Evolutionary conservation across 345 rosid genomes (phyloP).

Genomic region (Eucalyptus curtisii): DNA sequence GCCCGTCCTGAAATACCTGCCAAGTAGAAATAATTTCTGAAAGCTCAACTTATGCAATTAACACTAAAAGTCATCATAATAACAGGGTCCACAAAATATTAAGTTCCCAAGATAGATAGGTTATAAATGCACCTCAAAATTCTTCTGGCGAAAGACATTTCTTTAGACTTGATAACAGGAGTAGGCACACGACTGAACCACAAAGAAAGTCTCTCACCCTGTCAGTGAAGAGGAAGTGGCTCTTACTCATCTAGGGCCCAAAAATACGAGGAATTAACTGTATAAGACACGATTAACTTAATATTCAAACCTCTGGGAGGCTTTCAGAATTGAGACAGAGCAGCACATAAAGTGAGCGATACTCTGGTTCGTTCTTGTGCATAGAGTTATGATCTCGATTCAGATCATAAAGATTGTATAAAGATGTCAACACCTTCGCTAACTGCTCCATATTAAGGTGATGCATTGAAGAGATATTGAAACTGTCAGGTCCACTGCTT

Average conservation of each 20-base stretch:
- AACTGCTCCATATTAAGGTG: constrained; percentile 94
- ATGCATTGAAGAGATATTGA: constrained; percentile 43
- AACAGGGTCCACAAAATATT: not conserved
- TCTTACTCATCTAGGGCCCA: not conserved
- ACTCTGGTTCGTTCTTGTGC: constrained; percentile 57
- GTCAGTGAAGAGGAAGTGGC: constrained; percentile 4
- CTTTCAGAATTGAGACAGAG: constrained; percentile 61
- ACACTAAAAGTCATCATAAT: not conserved
- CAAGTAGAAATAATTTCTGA: not conserved
- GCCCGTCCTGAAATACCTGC: constrained; percentile 52
- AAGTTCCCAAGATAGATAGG: not conserved
- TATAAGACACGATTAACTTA: not conserved
- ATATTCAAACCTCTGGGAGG: constrained; percentile 40
- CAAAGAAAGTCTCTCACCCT: constrained; percentile 88
- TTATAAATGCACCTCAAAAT: constrained; percentile 35
- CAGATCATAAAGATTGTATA: constrained; percentile 66
- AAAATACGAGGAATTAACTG: not conserved
- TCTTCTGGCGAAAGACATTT: constrained; percentile 64
- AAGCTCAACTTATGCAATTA: not conserved
- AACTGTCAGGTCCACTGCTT: constrained; percentile 16
- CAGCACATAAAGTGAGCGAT: constrained; percentile 66
- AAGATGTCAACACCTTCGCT: constrained; percentile 52
- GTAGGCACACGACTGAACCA: constrained; percentile 66
- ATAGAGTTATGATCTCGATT: constrained; percentile 24
- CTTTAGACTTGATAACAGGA: constrained; percentile 45